Evolutionary conservation across 2,329 filamentous ascomycete genomes (phyloP).

Genomic region (Trichoderma simmonsii): DNA sequence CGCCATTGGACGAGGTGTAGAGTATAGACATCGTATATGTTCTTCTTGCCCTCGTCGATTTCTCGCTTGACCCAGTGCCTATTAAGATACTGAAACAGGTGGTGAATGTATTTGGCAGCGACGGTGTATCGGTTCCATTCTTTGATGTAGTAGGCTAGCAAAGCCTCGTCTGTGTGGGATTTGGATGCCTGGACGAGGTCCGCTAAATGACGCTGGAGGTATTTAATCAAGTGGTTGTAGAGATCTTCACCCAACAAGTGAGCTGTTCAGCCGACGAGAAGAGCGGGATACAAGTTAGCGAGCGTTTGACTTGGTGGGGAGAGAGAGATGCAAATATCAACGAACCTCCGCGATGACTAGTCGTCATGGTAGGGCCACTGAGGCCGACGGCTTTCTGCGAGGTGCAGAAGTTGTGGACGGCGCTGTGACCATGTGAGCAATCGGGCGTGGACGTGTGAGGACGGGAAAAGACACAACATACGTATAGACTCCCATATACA

Average conservation of each 20-base stretch:
- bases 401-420: constrained; percentile 98
- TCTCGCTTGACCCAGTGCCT: constrained; percentile 98
- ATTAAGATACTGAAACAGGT: constrained; percentile 93
- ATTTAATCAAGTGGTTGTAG: constrained; percentile 85
- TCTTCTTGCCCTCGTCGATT: constrained; percentile 98
- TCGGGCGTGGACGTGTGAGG: constrained; percentile 1
- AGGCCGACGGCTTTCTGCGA: constrained; percentile 87
- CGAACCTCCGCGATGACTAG: constrained; percentile 59
- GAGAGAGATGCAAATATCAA: background rate
- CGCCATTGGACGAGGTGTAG: constrained; percentile 95
- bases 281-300: background rate
- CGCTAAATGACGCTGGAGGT: constrained; percentile 75
- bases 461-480: constrained; percentile 34
- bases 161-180: constrained; percentile 81
- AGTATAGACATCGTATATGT: constrained; percentile 97
- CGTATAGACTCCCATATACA: constrained; percentile 98
- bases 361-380: constrained; percentile 39
- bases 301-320: background rate
- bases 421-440: constrained; percentile 50
- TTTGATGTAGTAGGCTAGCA: constrained; percentile 89
- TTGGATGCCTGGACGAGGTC: constrained; percentile 69
- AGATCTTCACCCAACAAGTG: constrained; percentile 94
- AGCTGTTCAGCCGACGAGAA: constrained; percentile 48
- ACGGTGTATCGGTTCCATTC: constrained; percentile 97
- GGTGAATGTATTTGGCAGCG: constrained; percentile 95